phyloP scores from a whole-genome alignment of 139 green algal genomes.

The Closterium sp. region DNA sequence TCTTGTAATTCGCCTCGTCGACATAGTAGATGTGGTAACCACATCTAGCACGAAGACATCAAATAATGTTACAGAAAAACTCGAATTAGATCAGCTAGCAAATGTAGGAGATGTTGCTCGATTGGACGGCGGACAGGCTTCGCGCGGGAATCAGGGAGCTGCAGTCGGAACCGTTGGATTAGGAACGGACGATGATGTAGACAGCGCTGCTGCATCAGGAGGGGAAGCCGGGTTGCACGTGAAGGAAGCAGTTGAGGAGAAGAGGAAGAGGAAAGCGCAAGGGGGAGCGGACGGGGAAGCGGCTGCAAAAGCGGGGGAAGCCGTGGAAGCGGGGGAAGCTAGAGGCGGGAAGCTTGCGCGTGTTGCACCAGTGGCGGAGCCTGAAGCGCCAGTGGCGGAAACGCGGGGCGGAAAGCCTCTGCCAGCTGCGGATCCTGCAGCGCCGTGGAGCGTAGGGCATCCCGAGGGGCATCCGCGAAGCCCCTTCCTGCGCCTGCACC shows the following conservation, averaged over 20 bases:
- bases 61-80: background rate
- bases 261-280: background rate
- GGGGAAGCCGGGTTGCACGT: background rate
- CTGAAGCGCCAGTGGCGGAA: background rate
- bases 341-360: background rate
- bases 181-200: no score
- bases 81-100: background rate
- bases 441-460: background rate
- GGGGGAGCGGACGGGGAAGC: background rate
- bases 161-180: no score
- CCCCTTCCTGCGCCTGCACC: slow-evolving; percentile 2
- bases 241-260: background rate
- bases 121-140: background rate
- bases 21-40: background rate
- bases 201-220: background rate
- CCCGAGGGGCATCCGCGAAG: background rate
- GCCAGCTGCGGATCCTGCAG: background rate
- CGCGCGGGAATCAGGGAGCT: background rate
- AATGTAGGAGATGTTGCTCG: background rate
- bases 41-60: background rate
- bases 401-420: background rate
- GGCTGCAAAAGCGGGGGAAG: background rate
- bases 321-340: background rate
- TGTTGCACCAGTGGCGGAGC: background rate
- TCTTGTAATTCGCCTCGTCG: background rate